Evolutionary conservation across 805 yeast genomes (phyloP).

Genomic region (Kuraishia hungarica): DNA sequence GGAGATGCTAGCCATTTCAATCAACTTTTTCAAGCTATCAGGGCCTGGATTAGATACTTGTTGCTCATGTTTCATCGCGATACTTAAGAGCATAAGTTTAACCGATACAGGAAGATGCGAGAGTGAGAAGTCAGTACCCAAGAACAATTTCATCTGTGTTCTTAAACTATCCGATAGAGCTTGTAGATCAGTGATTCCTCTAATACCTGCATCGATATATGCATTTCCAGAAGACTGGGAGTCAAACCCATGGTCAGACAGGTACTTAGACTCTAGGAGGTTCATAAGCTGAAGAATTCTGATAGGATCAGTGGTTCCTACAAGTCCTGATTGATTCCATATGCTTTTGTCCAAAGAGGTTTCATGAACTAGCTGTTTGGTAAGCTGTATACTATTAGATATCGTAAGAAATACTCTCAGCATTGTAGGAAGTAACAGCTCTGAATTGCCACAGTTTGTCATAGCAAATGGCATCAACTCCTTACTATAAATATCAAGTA

Average conservation of each 20-base stretch:
- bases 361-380: conserved; percentile 1
- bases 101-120: background rate
- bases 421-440: background rate
- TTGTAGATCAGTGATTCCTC: background rate
- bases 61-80: background rate
- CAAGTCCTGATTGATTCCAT: background rate
- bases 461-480: background rate
- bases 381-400: background rate
- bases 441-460: background rate
- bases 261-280: background rate
- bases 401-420: background rate
- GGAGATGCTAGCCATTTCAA: background rate
- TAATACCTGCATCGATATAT: background rate
- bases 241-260: background rate
- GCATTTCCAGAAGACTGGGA: background rate
- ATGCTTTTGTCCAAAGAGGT: background rate
- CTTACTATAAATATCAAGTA: background rate
- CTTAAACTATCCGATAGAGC: background rate
- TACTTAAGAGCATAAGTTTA: background rate
- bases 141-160: background rate
- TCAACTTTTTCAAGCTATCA: background rate
- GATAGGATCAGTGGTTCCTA: background rate
- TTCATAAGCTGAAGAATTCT: background rate
- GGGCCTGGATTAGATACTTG: background rate
- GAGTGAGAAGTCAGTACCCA: background rate